These are phyloP conservation scores for Fraxinus latifolia DNA, from an alignment of 305 asterid genomes.

Conservation along the genomic window DNA sequence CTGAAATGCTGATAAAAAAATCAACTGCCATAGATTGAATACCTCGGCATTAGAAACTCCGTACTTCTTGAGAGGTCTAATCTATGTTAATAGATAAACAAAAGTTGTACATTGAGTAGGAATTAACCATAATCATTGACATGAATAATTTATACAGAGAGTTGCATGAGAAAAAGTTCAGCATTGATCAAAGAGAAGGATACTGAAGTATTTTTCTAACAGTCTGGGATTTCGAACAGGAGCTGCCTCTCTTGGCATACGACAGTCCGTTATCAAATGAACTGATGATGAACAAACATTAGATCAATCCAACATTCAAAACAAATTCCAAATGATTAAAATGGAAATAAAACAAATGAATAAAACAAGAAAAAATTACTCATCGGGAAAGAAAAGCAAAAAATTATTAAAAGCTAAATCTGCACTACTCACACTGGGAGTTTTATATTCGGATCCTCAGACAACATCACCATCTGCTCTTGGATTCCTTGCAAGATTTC, in stretches of 20 bases:
- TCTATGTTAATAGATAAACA: constrained; percentile 49
- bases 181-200: constrained; percentile 41
- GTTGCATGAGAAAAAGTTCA: background rate
- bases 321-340: background rate
- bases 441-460: constrained; percentile 81
- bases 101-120: constrained; percentile 15
- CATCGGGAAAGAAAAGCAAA: background rate
- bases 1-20: constrained; percentile 17
- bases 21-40: constrained; percentile 16
- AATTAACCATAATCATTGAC: background rate
- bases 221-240: constrained; percentile 43
- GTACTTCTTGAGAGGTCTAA: constrained; percentile 61
- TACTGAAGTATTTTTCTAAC: constrained; percentile 68
- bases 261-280: constrained; percentile 72
- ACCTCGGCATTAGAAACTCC: constrained; percentile 82
- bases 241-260: constrained; percentile 65
- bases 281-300: constrained; percentile 36
- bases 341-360: background rate
- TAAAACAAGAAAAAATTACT: background rate
- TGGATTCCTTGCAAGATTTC: constrained; percentile 72
- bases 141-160: background rate
- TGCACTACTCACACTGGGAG: constrained; percentile 66
- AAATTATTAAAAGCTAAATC: constrained; percentile 16
- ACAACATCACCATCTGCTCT: constrained; percentile 68
- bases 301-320: constrained; percentile 9